Conservation (phyloP, 2,329 filamentous ascomycete genomes). For the Chaetomium olivaceum region DNA sequence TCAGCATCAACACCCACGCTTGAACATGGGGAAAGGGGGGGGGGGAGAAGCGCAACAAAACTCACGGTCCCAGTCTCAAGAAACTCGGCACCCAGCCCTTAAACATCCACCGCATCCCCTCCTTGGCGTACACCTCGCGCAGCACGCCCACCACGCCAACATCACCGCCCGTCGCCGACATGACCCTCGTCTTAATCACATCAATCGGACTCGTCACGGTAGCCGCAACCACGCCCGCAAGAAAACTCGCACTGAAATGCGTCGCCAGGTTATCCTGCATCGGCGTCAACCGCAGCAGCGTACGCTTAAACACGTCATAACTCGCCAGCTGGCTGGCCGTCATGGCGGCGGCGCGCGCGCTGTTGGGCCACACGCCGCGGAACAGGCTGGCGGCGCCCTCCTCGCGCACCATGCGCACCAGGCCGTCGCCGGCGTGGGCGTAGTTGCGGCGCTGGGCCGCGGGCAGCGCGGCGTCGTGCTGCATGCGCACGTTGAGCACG, state of each 20-base stretch:
- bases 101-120: conserved; percentile 82
- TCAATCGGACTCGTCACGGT: conserved; percentile 84
- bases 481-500: conserved; percentile 97
- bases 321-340: conserved; percentile 80
- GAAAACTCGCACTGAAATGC: conserved; percentile 75
- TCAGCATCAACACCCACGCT: conserved; percentile 11
- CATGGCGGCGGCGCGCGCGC: conserved; percentile 80
- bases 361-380: conserved; percentile 83
- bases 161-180: conserved; percentile 62
- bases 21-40: background rate
- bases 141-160: conserved; percentile 58
- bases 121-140: conserved; percentile 65
- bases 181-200: conserved; percentile 85
- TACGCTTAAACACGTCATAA: conserved; percentile 78
- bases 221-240: conserved; percentile 80
- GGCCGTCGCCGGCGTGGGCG: conserved; percentile 81
- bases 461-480: conserved; percentile 82
- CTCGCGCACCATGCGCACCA: conserved; percentile 81
- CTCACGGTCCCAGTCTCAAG: conserved; percentile 63
- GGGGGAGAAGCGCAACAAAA: conserved; percentile 31
- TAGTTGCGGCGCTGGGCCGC: conserved; percentile 78
- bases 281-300: conserved; percentile 65
- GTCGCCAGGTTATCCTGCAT: conserved; percentile 71
- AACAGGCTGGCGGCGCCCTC: conserved; percentile 79
- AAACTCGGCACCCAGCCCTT: conserved; percentile 85